phyloP scores from a whole-genome alignment of 805 yeast species.

The Candida vaughaniae region DNA sequence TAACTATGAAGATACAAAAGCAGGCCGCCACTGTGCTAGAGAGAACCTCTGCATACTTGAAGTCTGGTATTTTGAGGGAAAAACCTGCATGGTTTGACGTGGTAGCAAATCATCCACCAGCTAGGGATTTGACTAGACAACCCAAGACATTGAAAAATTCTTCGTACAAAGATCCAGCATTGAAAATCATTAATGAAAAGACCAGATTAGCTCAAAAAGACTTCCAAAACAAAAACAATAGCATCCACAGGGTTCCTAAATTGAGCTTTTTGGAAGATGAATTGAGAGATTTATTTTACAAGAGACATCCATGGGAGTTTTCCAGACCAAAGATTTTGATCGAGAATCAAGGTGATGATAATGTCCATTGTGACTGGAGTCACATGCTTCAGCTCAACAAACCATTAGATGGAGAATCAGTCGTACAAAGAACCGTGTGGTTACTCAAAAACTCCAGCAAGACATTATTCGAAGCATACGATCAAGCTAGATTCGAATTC shows the following conservation, averaged over 20 bases:
- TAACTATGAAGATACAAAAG: constrained; percentile 59
- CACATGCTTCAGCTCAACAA: constrained; percentile 67
- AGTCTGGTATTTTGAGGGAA: constrained; percentile 62
- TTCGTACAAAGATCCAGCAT: constrained; percentile 29
- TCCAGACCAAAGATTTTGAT: constrained; percentile 83
- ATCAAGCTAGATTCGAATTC: constrained; percentile 83
- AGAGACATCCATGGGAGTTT: constrained; percentile 97
- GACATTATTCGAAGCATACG: constrained; percentile 66
- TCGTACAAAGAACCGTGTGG: constrained; percentile 45
- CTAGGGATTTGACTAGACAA: constrained; percentile 54
- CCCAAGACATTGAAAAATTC: constrained; percentile 29
- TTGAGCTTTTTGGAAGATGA: constrained; percentile 72
- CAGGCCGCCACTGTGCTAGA: constrained; percentile 75
- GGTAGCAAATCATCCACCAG: constrained; percentile 81
- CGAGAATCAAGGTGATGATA: constrained; percentile 69
- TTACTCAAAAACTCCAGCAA: constrained; percentile 26
- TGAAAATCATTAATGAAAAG: constrained; percentile 20
- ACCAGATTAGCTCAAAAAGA: constrained; percentile 47
- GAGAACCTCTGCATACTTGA: constrained; percentile 74
- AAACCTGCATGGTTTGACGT: constrained; percentile 92
- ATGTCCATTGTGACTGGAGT: constrained; percentile 69
- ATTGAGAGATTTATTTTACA: constrained; percentile 75
- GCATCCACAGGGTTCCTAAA: constrained; percentile 50
- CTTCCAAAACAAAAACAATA: constrained; percentile 35
- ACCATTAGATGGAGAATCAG: constrained; percentile 81